A percentile compares a stretch with the other conserved stretches of the same genome.
Evolutionary conservation across 345 rosid species (phyloP).

Genomic region (Eutrema japonicum): DNA sequence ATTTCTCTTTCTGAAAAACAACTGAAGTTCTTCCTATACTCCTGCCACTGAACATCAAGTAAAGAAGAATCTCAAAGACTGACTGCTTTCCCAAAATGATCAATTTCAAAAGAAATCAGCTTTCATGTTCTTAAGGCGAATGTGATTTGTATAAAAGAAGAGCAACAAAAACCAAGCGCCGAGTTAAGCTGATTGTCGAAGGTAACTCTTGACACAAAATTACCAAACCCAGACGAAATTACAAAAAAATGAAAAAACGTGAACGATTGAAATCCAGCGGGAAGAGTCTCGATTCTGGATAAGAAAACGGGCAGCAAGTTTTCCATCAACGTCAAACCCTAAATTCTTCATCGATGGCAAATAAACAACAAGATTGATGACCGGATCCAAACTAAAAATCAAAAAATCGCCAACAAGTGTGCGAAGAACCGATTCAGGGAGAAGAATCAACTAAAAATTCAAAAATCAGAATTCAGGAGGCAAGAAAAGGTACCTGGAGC

Average conservation of each 20-base stretch:
- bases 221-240: not conserved
- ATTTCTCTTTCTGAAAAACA: not conserved
- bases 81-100: not conserved
- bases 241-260: not conserved
- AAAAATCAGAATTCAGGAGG: not conserved
- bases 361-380: constrained; percentile 5
- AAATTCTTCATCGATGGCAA: not conserved
- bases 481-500: constrained; percentile 34
- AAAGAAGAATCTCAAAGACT: not conserved
- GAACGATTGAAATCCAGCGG: constrained; percentile 8
- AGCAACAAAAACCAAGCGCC: constrained; percentile 1
- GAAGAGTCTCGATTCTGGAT: constrained; percentile 24
- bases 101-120: constrained; percentile 1
- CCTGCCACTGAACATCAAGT: not conserved
- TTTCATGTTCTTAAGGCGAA: not conserved
- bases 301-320: not conserved
- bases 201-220: not conserved
- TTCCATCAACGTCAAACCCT: constrained; percentile 18
- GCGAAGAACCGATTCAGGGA: constrained; percentile 22
- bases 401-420: constrained; percentile 11
- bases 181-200: not conserved
- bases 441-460: not conserved
- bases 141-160: not conserved
- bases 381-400: constrained; percentile 26
- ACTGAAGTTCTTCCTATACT: not conserved